These are phyloP conservation scores for Saturnispora sekii DNA, from an alignment of 805 yeast species.

Conservation along the genomic window DNA sequence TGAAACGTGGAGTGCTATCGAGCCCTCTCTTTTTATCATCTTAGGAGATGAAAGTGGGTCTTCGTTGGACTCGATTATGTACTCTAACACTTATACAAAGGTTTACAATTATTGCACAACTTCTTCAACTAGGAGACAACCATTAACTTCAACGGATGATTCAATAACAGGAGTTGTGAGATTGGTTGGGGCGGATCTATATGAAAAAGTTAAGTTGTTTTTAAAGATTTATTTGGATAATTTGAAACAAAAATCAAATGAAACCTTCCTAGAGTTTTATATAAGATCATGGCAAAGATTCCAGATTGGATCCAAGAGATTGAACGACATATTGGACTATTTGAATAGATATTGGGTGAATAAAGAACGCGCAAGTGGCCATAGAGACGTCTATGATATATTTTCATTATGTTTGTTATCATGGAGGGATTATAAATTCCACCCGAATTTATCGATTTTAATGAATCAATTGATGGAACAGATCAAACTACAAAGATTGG, in stretches of 20 bases:
- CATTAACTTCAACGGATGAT: constrained; percentile 13
- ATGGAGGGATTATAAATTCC: constrained; percentile 82
- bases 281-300: constrained; percentile 84
- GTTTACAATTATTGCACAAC: constrained; percentile 88
- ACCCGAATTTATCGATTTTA: constrained; percentile 47
- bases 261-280: constrained; percentile 70
- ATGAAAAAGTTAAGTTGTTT: constrained; percentile 59
- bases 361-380: constrained; percentile 90
- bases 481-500: constrained; percentile 70
- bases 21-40: constrained; percentile 64
- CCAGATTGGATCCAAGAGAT: constrained; percentile 81
- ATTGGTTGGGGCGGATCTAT: constrained; percentile 84
- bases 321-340: constrained; percentile 90
- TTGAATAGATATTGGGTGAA: constrained; percentile 97
- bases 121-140: constrained; percentile 47
- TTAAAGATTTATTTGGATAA: constrained; percentile 48
- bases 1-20: constrained; percentile 64
- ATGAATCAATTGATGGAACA: constrained; percentile 66
- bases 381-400: constrained; percentile 82
- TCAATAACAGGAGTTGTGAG: constrained; percentile 23
- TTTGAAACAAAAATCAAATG: constrained; percentile 43
- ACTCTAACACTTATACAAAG: constrained; percentile 86
- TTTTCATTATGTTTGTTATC: constrained; percentile 77
- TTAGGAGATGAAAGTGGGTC: constrained; percentile 57
- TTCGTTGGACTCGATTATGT: constrained; percentile 60